phyloP scores from a whole-genome alignment of 1,139 yeast genomes.

The Geotrichum candidum region DNA sequence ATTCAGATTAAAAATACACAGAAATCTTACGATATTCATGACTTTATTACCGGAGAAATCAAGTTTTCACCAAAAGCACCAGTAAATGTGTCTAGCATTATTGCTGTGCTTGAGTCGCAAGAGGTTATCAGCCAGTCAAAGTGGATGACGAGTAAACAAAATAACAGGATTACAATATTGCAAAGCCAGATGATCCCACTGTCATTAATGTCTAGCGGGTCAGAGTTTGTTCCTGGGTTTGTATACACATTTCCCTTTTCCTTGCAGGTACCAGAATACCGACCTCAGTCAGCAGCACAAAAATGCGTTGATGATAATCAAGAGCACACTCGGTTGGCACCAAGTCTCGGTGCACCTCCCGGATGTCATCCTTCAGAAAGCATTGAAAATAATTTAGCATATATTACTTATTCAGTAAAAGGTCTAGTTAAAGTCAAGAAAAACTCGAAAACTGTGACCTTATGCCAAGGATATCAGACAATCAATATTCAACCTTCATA shows the following conservation, averaged over 20 bases:
- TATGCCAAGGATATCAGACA: background rate
- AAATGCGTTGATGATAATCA: background rate
- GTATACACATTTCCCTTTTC: background rate
- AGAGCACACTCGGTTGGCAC: background rate
- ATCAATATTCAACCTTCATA: background rate
- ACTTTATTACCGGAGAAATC: background rate
- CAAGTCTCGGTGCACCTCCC: background rate
- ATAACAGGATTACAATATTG: background rate
- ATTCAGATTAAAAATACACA: background rate
- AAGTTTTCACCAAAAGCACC: background rate
- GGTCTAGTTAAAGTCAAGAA: background rate
- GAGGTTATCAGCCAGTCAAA: background rate
- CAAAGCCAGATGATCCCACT: background rate
- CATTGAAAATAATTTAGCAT: background rate
- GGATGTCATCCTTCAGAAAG: background rate
- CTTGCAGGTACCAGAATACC: background rate
- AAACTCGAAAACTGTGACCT: background rate
- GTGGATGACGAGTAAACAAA: background rate
- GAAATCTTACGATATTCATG: background rate
- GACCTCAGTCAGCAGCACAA: background rate
- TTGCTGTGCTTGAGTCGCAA: background rate
- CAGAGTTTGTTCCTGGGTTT: background rate
- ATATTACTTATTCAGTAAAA: background rate
- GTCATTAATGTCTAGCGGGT: background rate
- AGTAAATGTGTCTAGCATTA: background rate